Evolutionary conservation across 768 basidiomycete genomes (phyloP), one percentile per base, ranked within the genome.

Genomic region (Russula sp.): DNA sequence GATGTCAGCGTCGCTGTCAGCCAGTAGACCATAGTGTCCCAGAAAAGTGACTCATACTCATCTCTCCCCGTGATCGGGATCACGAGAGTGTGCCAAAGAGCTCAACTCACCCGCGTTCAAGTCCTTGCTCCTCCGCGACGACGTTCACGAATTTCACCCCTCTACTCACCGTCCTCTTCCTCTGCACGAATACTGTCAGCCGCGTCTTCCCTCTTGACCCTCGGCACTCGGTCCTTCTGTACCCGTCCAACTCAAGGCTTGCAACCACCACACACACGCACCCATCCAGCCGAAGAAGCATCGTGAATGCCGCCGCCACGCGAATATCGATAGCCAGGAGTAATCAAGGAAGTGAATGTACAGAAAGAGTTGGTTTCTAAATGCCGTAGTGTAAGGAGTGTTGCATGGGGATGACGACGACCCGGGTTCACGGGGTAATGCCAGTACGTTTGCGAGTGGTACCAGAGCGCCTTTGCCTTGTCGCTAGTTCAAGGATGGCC

Each of bases 131-230:
- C 71, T 93, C 90, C 0, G 94, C 70, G 18, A 97, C 69, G 1
- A 89, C 95, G 68, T 86, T 90, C 2, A 86, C 76, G 36, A 96
- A 73, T 75, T 97, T 95, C 0, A 89, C 77, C 69, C 90, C 91
- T 76, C 73, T 64, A 95, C 58, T 94, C 93, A n/a, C 81, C 90
- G 57, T 84, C 83, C 55, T 82, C 84, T 43, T 75, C 76, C 16
- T 74, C 76, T 32, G 76, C 77, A 3, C 72, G 73, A n/a, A 63
- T 69, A 32, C 70, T 71, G 42, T 70, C 69, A 20, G 65, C 68
- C 20, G 59, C 68, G 42, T 64, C 60, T 14, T 66, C 74, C 25
- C 73, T 73, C 42, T 69, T 70, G 46, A 72, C 59, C 59, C 69
- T 72, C 47, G 79, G 83, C 11, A 86, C 77, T 45, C 87, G 75